Evolutionary conservation across 75 land plant species (phyloP).

Genomic region (Pseudotsuga menziesii): DNA sequence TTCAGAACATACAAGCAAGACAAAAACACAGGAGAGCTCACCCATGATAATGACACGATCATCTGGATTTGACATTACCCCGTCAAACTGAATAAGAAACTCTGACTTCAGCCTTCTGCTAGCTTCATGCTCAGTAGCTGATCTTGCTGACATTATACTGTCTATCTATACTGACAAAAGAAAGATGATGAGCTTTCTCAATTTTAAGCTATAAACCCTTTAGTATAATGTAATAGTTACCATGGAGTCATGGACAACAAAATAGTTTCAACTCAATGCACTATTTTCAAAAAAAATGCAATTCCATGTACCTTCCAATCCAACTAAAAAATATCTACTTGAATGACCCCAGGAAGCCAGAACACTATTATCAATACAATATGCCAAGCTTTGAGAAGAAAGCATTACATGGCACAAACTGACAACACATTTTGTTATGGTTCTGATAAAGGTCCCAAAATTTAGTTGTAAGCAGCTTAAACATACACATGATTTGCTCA

Average conservation of each 20-base stretch:
- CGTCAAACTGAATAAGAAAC: constrained; percentile 96
- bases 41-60: constrained; percentile 94
- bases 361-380: not conserved
- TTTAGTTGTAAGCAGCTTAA: not conserved
- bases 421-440: not conserved
- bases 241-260: not conserved
- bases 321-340: not conserved
- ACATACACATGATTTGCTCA: too few relatives aligned
- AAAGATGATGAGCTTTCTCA: not conserved
- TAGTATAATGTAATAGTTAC: not conserved
- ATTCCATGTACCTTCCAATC: not conserved
- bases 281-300: not conserved
- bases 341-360: not conserved
- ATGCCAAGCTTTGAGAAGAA: too few relatives aligned
- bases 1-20: not conserved
- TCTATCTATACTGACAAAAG: constrained; percentile 68
- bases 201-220: constrained; percentile 1
- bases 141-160: constrained; percentile 91
- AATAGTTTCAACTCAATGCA: not conserved
- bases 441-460: not conserved
- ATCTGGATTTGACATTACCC: constrained; percentile 74
- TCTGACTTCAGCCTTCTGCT: constrained; percentile 97
- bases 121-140: constrained; percentile 84
- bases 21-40: constrained; percentile 20
- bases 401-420: too few relatives aligned